These are phyloP conservation scores for Chrysoporthe austroafricana DNA, from an alignment of 2,329 filamentous ascomycete species.

Conservation along the genomic window DNA sequence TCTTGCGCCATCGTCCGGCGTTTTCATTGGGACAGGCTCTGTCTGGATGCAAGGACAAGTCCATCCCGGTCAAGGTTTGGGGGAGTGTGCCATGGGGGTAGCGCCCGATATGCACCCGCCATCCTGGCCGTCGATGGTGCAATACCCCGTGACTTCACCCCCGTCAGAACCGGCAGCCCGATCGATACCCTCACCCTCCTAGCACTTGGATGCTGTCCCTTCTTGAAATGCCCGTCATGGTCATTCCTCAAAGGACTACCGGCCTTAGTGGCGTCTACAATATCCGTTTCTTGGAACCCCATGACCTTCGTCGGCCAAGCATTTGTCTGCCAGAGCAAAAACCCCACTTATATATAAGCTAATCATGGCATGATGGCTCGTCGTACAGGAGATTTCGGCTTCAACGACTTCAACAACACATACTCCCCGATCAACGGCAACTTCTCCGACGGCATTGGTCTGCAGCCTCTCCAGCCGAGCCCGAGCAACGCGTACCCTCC, in stretches of 20 bases:
- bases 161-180: conserved; percentile 22
- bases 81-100: conserved; percentile 32
- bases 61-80: conserved; percentile 32
- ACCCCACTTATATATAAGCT: conserved; percentile 35
- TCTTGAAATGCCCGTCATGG: conserved; percentile 25
- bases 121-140: conserved; percentile 59
- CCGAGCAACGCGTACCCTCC: conserved; percentile 51
- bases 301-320: conserved; percentile 3
- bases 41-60: conserved; percentile 20
- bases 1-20: conserved; percentile 22
- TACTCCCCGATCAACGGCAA: conserved; percentile 55
- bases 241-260: conserved; percentile 5
- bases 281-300: conserved; percentile 10
- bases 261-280: conserved; percentile 19
- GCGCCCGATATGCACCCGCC: conserved; percentile 42
- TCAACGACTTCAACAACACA: conserved; percentile 56
- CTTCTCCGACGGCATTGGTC: conserved; percentile 47
- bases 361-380: conserved; percentile 51
- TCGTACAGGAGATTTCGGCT: conserved; percentile 58
- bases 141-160: conserved; percentile 61
- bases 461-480: conserved; percentile 57
- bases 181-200: conserved; percentile 18
- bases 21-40: conserved; percentile 24
- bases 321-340: not conserved
- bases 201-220: conserved; percentile 4